These are phyloP conservation scores for Fusarium abutilonis DNA, from an alignment of 2,329 filamentous ascomycete species.

Conservation along the genomic window DNA sequence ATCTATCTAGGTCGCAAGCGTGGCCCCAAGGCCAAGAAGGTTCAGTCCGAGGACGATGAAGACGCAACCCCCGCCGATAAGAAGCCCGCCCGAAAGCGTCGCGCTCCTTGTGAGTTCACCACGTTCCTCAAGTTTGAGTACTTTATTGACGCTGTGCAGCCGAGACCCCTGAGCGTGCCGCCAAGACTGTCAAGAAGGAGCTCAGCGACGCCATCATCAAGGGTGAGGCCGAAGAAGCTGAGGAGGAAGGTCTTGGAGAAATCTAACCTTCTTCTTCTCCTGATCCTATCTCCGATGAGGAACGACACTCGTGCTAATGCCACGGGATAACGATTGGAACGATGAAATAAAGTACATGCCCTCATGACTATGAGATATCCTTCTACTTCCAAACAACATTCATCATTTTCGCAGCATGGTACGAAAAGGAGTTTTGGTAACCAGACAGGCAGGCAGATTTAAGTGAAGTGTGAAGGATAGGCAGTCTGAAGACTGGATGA, in stretches of 20 bases:
- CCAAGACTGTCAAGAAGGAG: conserved; percentile 34
- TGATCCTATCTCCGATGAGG: neutral
- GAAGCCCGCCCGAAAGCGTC: conserved; percentile 37
- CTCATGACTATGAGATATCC: neutral
- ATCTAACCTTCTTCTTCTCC: neutral
- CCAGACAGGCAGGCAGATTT: neutral
- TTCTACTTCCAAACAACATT: conserved; percentile 6
- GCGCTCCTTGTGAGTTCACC: conserved; percentile 20
- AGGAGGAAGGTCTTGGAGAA: neutral
- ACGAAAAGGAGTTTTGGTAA: conserved; percentile 17
- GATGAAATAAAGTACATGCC: neutral
- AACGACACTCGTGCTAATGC: neutral
- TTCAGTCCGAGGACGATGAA: conserved; percentile 2
- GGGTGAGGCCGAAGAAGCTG: conserved; percentile 5
- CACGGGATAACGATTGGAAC: too few species aligned
- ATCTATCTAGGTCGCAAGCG: conserved; percentile 39
- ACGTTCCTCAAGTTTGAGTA: too few species aligned
- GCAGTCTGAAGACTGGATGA: neutral
- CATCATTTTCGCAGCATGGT: conserved; percentile 19
- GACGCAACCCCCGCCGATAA: conserved; percentile 16
- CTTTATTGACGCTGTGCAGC: conserved; percentile 15
- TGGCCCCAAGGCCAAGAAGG: conserved; percentile 26
- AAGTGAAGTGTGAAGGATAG: neutral
- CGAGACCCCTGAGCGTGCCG: conserved; percentile 21
- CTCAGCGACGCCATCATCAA: conserved; percentile 32